Percentiles rank a stretch among this genome's conserved stretches.
These are phyloP conservation scores for Ottelia alismoides DNA, from an alignment of 106 monocot genomes.

Conservation along the genomic window DNA sequence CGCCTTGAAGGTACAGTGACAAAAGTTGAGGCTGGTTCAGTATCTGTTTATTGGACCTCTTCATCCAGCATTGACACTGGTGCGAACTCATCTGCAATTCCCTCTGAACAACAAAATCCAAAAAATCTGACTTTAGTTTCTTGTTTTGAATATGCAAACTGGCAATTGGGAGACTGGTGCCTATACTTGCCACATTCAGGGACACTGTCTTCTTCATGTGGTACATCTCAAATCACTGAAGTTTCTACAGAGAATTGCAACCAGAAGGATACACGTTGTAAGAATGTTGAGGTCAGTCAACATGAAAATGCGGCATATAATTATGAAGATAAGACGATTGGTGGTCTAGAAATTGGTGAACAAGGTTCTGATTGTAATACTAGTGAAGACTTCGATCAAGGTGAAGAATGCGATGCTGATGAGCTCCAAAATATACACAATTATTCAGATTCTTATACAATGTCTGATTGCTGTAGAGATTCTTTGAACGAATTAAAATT, in stretches of 20 bases:
- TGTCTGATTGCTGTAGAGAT: too few species aligned
- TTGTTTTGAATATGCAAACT: conserved; percentile 78
- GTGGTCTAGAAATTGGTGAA: too few species aligned
- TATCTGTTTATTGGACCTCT: conserved; percentile 84
- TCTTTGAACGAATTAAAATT: too few species aligned
- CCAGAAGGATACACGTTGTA: too few species aligned
- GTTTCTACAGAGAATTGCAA: background rate
- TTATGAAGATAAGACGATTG: too few species aligned
- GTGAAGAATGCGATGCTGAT: too few species aligned
- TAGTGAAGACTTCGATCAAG: too few species aligned
- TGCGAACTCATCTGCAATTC: conserved; percentile 32
- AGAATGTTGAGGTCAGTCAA: too few species aligned
- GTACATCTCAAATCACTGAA: background rate
- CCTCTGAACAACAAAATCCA: conserved; percentile 76
- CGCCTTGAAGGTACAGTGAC: conserved; percentile 84
- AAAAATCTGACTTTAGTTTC: conserved; percentile 75
- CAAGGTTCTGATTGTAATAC: too few species aligned
- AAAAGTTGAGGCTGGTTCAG: conserved; percentile 72
- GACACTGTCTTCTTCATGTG: conserved; percentile 10
- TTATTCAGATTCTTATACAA: too few species aligned
- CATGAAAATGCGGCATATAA: too few species aligned
- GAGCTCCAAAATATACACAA: too few species aligned
- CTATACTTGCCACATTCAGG: conserved; percentile 18
- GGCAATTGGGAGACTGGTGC: conserved; percentile 97
- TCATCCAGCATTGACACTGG: conserved; percentile 49